Conservation (phyloP, 1,284 basidiomycete genomes). For the Acaromyces ingoldii region DNA sequence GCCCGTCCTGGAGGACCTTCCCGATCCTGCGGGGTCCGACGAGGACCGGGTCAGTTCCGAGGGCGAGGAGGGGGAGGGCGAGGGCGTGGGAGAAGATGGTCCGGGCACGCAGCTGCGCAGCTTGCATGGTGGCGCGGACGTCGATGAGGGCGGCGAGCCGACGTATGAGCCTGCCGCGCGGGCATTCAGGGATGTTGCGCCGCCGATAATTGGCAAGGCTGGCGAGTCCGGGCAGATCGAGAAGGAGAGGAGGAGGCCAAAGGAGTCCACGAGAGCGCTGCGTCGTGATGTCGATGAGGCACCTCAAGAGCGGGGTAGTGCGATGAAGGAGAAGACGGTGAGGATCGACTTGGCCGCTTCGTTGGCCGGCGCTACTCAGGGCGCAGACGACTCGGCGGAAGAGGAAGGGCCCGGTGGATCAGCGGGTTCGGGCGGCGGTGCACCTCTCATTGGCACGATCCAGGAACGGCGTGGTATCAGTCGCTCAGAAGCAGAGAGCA, state of each 20-base stretch:
- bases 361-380: too few species aligned
- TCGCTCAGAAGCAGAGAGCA: not conserved
- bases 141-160: not conserved
- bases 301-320: not conserved
- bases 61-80: too few species aligned
- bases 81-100: too few species aligned
- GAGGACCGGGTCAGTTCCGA: too few species aligned
- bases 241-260: not conserved
- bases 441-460: slow-evolving; percentile 3
- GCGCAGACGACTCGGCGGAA: too few species aligned
- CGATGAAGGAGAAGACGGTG: not conserved
- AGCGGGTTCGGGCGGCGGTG: not conserved
- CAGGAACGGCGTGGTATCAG: not conserved
- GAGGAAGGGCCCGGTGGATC: not conserved
- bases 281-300: not conserved
- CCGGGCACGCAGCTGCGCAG: too few species aligned
- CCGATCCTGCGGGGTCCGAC: too few species aligned
- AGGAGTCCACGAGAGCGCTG: not conserved
- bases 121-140: not conserved
- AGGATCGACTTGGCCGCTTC: too few species aligned
- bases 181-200: not conserved
- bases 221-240: not conserved
- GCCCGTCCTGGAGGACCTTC: too few species aligned
- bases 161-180: not conserved
- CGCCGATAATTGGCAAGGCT: not conserved